These are phyloP conservation scores for Kodamaea fukazawae DNA, from an alignment of 805 yeast species.

Conservation along the genomic window DNA sequence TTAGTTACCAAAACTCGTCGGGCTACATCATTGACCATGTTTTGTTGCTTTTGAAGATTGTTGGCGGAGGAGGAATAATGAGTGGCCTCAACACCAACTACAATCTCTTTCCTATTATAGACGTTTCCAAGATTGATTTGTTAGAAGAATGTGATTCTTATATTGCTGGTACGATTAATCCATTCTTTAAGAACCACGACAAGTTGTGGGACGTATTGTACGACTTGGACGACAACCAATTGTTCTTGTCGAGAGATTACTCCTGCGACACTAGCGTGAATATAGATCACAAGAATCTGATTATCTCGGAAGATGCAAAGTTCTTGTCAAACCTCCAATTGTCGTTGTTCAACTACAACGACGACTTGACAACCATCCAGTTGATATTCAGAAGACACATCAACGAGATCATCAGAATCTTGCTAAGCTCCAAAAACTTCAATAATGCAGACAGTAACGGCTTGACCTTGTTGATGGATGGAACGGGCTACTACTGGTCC, in stretches of 20 bases:
- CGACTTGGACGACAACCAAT: conserved; percentile 53
- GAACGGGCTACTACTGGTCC: conserved; percentile 44
- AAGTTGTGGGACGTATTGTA: conserved; percentile 60
- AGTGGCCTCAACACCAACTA: conserved; percentile 36
- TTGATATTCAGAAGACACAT: conserved; percentile 43
- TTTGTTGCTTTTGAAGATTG: conserved; percentile 40
- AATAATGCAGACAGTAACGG: conserved; percentile 19
- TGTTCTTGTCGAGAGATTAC: conserved; percentile 29
- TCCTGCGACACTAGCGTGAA: conserved; percentile 1
- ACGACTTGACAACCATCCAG: conserved; percentile 45
- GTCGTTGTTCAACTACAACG: conserved; percentile 44
- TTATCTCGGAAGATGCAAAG: conserved; percentile 44
- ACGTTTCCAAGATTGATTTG: conserved; percentile 54
- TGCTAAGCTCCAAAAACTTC: conserved; percentile 38
- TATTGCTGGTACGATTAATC: conserved; percentile 68
- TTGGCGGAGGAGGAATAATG: conserved; percentile 43
- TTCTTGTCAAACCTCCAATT: conserved; percentile 42
- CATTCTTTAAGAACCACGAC: conserved; percentile 54
- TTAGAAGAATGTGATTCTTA: conserved; percentile 41
- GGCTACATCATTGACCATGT: conserved; percentile 42
- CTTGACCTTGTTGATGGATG: conserved; percentile 33
- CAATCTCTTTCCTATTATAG: conserved; percentile 57
- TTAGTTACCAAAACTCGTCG: conserved; percentile 38
- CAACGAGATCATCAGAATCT: conserved; percentile 39
- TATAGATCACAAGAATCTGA: conserved; percentile 29